Percentiles rank a stretch among this genome's conserved stretches.
Conservation (phyloP, 2,329 filamentous ascomycete species). For the Neonectria magnoliae region DNA sequence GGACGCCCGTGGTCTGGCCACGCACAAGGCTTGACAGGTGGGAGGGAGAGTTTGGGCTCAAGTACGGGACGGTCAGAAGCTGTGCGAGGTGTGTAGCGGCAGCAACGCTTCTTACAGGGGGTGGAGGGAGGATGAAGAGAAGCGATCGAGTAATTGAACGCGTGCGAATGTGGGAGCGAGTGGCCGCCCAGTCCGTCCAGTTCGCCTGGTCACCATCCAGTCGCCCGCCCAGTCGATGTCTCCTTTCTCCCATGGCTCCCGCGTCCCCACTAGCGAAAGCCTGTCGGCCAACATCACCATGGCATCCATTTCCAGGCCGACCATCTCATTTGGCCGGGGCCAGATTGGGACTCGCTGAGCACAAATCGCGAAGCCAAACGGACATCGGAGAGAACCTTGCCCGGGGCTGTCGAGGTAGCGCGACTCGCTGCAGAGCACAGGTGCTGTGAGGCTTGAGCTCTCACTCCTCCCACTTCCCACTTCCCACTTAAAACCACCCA, state of each 20-base stretch:
- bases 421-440: constrained; percentile 25
- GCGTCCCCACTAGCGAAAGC: constrained; percentile 17
- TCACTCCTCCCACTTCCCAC: constrained; percentile 12
- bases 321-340: constrained; percentile 15
- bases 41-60: constrained; percentile 1
- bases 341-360: constrained; percentile 11
- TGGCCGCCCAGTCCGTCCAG: constrained; percentile 1
- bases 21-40: constrained; percentile 7
- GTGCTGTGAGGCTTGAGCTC: constrained; percentile 21
- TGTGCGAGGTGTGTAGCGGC: constrained; percentile 1
- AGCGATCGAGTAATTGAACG: constrained; percentile 4
- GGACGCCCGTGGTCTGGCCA: constrained; percentile 4
- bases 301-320: not conserved
- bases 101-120: constrained; percentile 6
- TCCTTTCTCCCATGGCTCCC: constrained; percentile 22
- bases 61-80: constrained; percentile 4
- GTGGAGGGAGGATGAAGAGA: not conserved
- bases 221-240: constrained; percentile 5
- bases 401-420: constrained; percentile 19
- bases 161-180: constrained; percentile 3
- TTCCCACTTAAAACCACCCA: not conserved
- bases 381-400: not conserved
- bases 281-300: constrained; percentile 3
- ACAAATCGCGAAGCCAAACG: not conserved
- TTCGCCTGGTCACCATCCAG: not conserved